A percentile compares a stretch with the other conserved stretches of the same genome.
phyloP scores from a whole-genome alignment of 768 basidiomycete genomes.

The Mycena vitilis region DNA sequence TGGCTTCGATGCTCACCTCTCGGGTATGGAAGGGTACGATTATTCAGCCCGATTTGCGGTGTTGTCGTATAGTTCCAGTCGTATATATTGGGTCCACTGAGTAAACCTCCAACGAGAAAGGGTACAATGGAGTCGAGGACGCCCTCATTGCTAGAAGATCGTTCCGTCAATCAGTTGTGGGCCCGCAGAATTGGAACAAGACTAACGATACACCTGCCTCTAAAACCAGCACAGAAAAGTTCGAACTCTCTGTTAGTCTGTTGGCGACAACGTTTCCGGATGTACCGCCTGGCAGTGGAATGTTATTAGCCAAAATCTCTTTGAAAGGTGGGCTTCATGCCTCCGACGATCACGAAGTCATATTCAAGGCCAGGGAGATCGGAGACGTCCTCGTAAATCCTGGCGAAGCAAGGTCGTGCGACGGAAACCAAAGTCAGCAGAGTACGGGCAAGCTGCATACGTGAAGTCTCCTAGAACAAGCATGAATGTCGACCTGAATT shows the following conservation, averaged over 20 bases:
- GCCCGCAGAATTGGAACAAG: neutral
- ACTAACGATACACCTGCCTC: neutral
- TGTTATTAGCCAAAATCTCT: neutral
- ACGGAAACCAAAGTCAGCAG: too few species aligned
- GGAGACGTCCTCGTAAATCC: neutral
- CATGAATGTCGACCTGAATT: too few species aligned
- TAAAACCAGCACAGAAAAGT: neutral
- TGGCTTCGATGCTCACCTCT: too few species aligned
- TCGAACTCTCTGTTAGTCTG: neutral
- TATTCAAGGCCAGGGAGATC: neutral
- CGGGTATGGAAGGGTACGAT: neutral
- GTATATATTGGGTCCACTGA: neutral
- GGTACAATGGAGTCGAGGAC: neutral
- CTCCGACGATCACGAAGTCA: conserved; percentile 1
- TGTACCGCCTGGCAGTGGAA: neutral
- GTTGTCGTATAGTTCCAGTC: neutral
- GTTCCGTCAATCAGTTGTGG: neutral
- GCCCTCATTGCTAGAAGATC: neutral
- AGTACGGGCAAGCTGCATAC: too few species aligned
- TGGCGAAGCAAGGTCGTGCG: neutral
- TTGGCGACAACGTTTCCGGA: neutral
- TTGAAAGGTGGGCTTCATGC: neutral
- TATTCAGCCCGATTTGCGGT: neutral
- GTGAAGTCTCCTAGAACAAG: too few species aligned
- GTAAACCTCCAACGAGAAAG: neutral